Percentiles rank a stretch among this genome's conserved stretches.
phyloP scores from a whole-genome alignment of 2,329 filamentous ascomycete species.

The Colletotrichum zoysiae region DNA sequence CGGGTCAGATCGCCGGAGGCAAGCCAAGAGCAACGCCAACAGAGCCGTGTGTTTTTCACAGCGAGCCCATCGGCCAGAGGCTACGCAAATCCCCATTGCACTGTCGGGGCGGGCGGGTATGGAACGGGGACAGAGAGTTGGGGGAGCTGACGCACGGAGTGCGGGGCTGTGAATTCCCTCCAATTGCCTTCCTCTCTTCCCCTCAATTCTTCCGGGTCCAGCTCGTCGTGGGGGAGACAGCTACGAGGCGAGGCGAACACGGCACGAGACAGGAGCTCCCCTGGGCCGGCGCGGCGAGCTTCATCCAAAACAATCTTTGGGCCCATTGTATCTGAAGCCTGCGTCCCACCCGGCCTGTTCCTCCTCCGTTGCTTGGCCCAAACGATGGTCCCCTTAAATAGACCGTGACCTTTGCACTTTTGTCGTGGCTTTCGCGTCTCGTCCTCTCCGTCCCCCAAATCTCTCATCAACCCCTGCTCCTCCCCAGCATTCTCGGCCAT shows the following conservation, averaged over 20 bases:
- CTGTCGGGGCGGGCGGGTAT: background rate
- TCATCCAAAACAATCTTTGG: conserved; percentile 29
- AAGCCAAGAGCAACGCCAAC: background rate
- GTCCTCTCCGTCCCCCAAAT: conserved; percentile 25
- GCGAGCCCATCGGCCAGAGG: conserved; percentile 1
- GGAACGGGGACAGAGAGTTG: background rate
- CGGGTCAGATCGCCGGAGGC: background rate
- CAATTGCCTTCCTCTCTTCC: conserved; percentile 47
- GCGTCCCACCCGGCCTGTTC: conserved; percentile 23
- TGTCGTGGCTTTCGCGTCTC: conserved; percentile 4
- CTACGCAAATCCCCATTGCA: conserved; percentile 6
- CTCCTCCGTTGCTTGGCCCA: conserved; percentile 16
- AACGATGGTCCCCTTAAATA: conserved; percentile 31
- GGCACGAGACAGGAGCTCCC: conserved; percentile 24
- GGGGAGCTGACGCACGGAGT: conserved; percentile 37
- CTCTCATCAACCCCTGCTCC: background rate
- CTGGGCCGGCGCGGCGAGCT: conserved; percentile 25
- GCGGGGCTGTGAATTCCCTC: conserved; percentile 43
- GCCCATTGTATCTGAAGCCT: conserved; percentile 14
- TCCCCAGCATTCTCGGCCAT: conserved; percentile 19
- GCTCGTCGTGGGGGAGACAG: conserved; percentile 22
- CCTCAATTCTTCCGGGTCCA: conserved; percentile 54
- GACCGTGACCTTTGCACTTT: background rate
- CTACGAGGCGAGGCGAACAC: conserved; percentile 14
- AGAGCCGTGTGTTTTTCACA: background rate